A percentile compares a stretch with the other conserved stretches of the same genome.
These are phyloP conservation scores for Gaeumannomyces sp. DNA, from an alignment of 2,329 filamentous ascomycete genomes.

Conservation along the genomic window DNA sequence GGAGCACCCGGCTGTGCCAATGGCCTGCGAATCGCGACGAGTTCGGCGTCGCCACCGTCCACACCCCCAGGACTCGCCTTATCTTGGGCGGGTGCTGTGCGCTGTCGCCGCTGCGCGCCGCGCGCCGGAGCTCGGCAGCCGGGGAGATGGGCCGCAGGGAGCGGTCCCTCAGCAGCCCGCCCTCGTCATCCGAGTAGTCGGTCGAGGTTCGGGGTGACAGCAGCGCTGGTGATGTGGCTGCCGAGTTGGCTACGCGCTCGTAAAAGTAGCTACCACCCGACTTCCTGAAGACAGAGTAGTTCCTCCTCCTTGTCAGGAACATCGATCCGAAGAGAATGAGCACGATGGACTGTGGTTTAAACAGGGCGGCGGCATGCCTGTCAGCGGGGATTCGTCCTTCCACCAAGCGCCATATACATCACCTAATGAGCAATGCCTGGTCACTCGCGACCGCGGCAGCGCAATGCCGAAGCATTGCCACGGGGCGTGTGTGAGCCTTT, in stretches of 20 bases:
- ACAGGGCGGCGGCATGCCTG: background rate
- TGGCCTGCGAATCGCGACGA: constrained; percentile 51
- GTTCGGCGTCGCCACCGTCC: constrained; percentile 41
- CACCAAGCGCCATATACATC: background rate
- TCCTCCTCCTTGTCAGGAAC: constrained; percentile 29
- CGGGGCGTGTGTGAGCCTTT: background rate
- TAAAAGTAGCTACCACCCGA: constrained; percentile 1
- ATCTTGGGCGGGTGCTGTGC: constrained; percentile 21
- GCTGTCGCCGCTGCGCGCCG: constrained; percentile 2
- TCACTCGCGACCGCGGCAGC: background rate
- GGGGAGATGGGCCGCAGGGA: background rate
- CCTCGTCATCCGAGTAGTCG: constrained; percentile 13
- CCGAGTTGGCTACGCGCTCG: constrained; percentile 8
- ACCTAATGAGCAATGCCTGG: background rate
- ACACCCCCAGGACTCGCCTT: constrained; percentile 23
- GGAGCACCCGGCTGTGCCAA: constrained; percentile 52
- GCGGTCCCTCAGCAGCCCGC: constrained; percentile 12
- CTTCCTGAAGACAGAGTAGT: constrained; percentile 27
- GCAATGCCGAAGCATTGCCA: too few relatives aligned
- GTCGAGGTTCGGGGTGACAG: constrained; percentile 15
- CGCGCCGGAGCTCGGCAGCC: constrained; percentile 12
- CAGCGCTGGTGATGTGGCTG: constrained; percentile 12
- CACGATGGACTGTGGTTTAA: constrained; percentile 26
- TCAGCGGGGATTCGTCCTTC: background rate
- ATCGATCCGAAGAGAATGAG: constrained; percentile 30